Conservation (phyloP, 768 basidiomycete species). For the Hypsizygus marmoreus region DNA sequence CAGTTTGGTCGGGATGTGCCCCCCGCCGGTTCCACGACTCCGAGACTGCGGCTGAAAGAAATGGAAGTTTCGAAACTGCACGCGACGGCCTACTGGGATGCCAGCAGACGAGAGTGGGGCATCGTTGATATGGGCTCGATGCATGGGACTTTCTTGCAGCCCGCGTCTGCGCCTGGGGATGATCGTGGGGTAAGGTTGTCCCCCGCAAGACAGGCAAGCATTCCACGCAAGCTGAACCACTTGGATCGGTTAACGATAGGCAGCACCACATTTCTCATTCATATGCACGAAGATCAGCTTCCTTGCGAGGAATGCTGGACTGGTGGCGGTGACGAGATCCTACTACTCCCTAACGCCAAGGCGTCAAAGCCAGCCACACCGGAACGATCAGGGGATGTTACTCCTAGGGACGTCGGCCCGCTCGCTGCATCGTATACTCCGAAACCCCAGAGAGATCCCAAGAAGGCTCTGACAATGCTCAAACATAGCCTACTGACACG, state of each 20-base stretch:
- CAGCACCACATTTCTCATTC: slow-evolving; percentile 68
- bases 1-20: slow-evolving; percentile 76
- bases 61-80: slow-evolving; percentile 85
- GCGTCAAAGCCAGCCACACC: slow-evolving; percentile 20
- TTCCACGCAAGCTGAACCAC: slow-evolving; percentile 64
- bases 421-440: slow-evolving; percentile 16
- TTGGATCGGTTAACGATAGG: slow-evolving; percentile 69
- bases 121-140: slow-evolving; percentile 85
- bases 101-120: slow-evolving; percentile 58
- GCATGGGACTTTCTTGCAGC: slow-evolving; percentile 73
- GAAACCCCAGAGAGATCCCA: slow-evolving; percentile 48
- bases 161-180: slow-evolving; percentile 25
- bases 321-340: slow-evolving; percentile 54
- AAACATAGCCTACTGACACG: slow-evolving; percentile 64
- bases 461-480: slow-evolving; percentile 65
- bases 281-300: slow-evolving; percentile 63
- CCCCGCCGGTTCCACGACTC: slow-evolving; percentile 48
- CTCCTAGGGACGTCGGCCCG: slow-evolving; percentile 26
- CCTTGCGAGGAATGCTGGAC: slow-evolving; percentile 66
- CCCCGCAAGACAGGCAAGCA: slow-evolving; percentile 63
- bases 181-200: slow-evolving; percentile 56
- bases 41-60: slow-evolving; percentile 77
- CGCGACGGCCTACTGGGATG: slow-evolving; percentile 74
- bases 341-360: slow-evolving; percentile 48
- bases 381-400: slow-evolving; percentile 30